Percentiles rank a stretch among this genome's conserved stretches.
Evolutionary conservation across 257 asterid genomes (phyloP).

Genomic region (Ilex asprella): DNA sequence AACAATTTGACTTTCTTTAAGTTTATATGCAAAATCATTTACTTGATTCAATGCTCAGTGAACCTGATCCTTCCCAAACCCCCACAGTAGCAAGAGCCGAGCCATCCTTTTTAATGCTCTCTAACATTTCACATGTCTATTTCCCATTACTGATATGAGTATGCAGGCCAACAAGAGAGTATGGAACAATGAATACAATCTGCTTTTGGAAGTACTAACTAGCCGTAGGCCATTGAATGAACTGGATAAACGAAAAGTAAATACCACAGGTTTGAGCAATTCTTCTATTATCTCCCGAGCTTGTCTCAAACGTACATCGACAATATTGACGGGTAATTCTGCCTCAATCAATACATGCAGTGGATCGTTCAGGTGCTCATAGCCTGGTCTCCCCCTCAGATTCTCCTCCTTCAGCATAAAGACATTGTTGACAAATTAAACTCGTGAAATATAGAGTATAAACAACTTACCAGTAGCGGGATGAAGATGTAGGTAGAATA

Average conservation of each 20-base stretch:
- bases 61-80: no score
- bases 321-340: slow-evolving; percentile 50
- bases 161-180: no score
- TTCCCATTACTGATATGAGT: no score
- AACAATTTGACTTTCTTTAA: no score
- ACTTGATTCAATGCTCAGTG: no score
- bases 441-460: no score
- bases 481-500: background rate
- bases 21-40: no score
- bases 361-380: slow-evolving; percentile 78
- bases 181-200: no score
- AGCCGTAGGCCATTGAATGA: background rate
- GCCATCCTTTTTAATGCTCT: no score
- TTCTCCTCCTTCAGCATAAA: slow-evolving; percentile 63
- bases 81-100: no score
- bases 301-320: slow-evolving; percentile 58
- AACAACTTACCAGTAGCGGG: background rate
- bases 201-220: background rate
- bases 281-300: slow-evolving; percentile 74
- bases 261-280: slow-evolving; percentile 83
- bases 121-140: no score
- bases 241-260: slow-evolving; percentile 8
- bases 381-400: slow-evolving; percentile 73
- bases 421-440: background rate
- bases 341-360: slow-evolving; percentile 77